phyloP scores from a whole-genome alignment of 371 early-diverging fungal genomes.

The Rhizopus arrhizus region DNA sequence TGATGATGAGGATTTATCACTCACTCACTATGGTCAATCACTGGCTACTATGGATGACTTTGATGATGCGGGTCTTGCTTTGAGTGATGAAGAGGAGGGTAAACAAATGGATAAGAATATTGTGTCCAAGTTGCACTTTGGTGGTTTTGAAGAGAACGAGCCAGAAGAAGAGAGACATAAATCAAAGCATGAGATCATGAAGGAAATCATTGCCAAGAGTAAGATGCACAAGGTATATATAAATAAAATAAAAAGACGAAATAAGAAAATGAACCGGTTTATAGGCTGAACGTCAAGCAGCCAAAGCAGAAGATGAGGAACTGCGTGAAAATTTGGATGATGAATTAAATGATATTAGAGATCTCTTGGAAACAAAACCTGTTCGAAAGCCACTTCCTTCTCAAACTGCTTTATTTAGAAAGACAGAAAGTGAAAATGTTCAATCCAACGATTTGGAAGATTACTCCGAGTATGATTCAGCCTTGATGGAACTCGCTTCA shows the following conservation, averaged over 20 bases:
- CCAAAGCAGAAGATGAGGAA: slow-evolving; percentile 80
- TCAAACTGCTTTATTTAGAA: slow-evolving; percentile 46
- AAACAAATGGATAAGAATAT: slow-evolving; percentile 65
- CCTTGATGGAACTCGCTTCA: slow-evolving; percentile 75
- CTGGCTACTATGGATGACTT: slow-evolving; percentile 84
- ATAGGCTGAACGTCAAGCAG: slow-evolving; percentile 79
- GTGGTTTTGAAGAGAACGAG: slow-evolving; percentile 76
- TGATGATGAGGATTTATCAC: slow-evolving; percentile 54
- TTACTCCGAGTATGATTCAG: slow-evolving; percentile 72
- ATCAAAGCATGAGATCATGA: slow-evolving; percentile 92
- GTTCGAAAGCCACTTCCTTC: slow-evolving; percentile 48
- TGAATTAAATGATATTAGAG: slow-evolving; percentile 81
- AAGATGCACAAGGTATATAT: slow-evolving; percentile 79
- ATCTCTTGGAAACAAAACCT: slow-evolving; percentile 58
- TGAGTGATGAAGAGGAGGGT: slow-evolving; percentile 63
- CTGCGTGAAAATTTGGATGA: slow-evolving; percentile 83
- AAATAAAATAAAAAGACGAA: neutral
- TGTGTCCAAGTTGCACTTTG: slow-evolving; percentile 83
- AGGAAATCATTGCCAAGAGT: slow-evolving; percentile 95
- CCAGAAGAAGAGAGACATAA: slow-evolving; percentile 62
- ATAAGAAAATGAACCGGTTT: neutral
- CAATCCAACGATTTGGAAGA: slow-evolving; percentile 35
- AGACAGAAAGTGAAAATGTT: slow-evolving; percentile 28
- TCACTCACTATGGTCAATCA: slow-evolving; percentile 94
- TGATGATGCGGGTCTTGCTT: slow-evolving; percentile 65